Evolutionary conservation across 2,329 filamentous ascomycete species (phyloP), one percentile per base, ranked within the genome.

Genomic region (Calonectria naviculata): DNA sequence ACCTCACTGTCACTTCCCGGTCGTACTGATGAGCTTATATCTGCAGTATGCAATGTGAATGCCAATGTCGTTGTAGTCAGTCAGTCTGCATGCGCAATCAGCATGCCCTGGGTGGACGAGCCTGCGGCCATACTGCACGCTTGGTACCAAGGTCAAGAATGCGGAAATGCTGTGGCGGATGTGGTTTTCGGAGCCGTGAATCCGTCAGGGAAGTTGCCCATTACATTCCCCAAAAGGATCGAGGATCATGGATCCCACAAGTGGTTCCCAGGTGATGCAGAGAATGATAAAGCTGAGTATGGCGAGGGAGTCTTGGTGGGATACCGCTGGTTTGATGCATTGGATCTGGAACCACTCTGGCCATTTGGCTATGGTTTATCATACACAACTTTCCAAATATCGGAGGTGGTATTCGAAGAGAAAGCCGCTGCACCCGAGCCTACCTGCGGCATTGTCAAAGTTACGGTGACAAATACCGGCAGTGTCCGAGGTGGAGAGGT

Each of bases 81-180:
- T 2, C 44, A 64, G 13, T 64, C 61, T 31, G 61, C 61, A 9
- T 47, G 61, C 13, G 44, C 61, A 31, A 64, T 64, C 8, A 38
- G 29, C 21, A 64, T 64, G 61, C 61, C 44, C 10, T 64, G 61
- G 61, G 61, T n/a, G 21, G 61, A 64, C 1, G 26, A 15, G 21
- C 29, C 61, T 3, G 13, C 5, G 2, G 61, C 61, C 4, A 64
- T 64, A 19, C 9, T 64, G 3, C 61, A 64, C 17, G 31, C 61
- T 2, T 64, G 61, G 61, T 64, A 64, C 15, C 61, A 64, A 21
- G 61, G 61, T 7, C 61, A 64, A 44, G 61, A 64, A 13, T 46
- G 42, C 21, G 44, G 61, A 17, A 64, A 64, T 34, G 61, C 44
- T 10, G 21, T 64, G 4, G 61, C 61, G 10, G 44, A 64, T 24